Percentiles rank a stretch among this genome's conserved stretches.
Conservation (phyloP, 2,329 filamentous ascomycete genomes). For the Colletotrichum theobromicola region DNA sequence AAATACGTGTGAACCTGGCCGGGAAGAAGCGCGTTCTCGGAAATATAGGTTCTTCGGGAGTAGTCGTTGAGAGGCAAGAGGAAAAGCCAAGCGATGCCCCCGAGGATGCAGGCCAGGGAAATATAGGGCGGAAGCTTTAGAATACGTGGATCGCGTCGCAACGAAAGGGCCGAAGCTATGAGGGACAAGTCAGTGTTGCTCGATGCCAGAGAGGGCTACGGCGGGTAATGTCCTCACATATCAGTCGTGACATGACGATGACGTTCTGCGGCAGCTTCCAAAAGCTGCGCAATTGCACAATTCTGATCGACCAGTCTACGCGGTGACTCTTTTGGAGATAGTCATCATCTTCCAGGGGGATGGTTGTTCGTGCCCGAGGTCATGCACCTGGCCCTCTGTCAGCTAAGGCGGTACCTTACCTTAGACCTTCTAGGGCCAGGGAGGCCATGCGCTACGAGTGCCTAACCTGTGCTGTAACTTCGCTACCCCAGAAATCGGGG, state of each 20-base stretch:
- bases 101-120: constrained; percentile 81
- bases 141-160: constrained; percentile 82
- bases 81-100: constrained; percentile 89
- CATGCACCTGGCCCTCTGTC: neutral
- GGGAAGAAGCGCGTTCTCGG: constrained; percentile 93
- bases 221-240: constrained; percentile 47
- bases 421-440: neutral
- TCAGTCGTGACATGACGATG: constrained; percentile 55
- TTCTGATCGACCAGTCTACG: constrained; percentile 3
- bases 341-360: constrained; percentile 4
- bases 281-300: constrained; percentile 1
- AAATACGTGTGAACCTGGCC: constrained; percentile 99
- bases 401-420: neutral
- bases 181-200: constrained; percentile 7
- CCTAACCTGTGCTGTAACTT: neutral
- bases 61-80: constrained; percentile 90
- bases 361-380: neutral
- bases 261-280: neutral
- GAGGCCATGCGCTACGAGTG: neutral
- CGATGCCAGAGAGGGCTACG: neutral
- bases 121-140: constrained; percentile 87
- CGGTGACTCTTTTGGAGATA: neutral
- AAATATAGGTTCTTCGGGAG: constrained; percentile 92
- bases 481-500: neutral
- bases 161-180: constrained; percentile 67